Percentiles rank a stretch among this genome's conserved stretches.
phyloP scores from a whole-genome alignment of 2,329 filamentous ascomycete species.

The Coniosporium tulheliwenetii region DNA sequence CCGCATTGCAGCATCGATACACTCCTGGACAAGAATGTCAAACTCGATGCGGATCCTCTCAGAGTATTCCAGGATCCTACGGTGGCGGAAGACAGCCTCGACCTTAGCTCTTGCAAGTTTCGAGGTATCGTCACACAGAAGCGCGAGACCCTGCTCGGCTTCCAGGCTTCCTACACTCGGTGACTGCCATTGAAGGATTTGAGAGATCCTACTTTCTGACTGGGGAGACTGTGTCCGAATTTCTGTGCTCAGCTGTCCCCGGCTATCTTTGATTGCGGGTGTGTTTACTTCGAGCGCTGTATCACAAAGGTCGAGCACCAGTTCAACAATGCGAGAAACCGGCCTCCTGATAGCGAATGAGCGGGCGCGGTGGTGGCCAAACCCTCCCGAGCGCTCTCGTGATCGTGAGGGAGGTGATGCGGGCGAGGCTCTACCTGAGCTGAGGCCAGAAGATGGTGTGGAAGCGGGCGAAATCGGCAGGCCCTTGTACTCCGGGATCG shows the following conservation, averaged over 20 bases:
- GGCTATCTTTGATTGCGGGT: conserved; percentile 76
- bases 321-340: conserved; percentile 81
- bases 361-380: conserved; percentile 65
- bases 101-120: conserved; percentile 74
- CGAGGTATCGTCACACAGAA: conserved; percentile 84
- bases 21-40: conserved; percentile 82
- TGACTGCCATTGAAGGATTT: conserved; percentile 93
- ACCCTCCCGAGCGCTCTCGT: conserved; percentile 49
- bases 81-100: conserved; percentile 80
- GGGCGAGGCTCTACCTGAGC: conserved; percentile 55
- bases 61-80: conserved; percentile 86
- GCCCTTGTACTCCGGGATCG: conserved; percentile 72
- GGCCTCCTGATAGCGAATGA: conserved; percentile 88
- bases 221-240: conserved; percentile 89
- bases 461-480: conserved; percentile 66
- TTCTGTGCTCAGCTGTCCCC: conserved; percentile 51
- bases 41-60: conserved; percentile 93
- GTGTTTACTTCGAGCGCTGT: conserved; percentile 91
- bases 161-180: conserved; percentile 82
- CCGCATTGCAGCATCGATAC: conserved; percentile 77
- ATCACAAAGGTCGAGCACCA: conserved; percentile 88
- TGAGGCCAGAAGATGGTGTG: conserved; percentile 51
- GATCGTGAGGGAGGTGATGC: conserved; percentile 50
- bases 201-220: conserved; percentile 85
- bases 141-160: conserved; percentile 76